Conservation (phyloP, 345 rosid genomes). For the Eutrema japonicum region DNA sequence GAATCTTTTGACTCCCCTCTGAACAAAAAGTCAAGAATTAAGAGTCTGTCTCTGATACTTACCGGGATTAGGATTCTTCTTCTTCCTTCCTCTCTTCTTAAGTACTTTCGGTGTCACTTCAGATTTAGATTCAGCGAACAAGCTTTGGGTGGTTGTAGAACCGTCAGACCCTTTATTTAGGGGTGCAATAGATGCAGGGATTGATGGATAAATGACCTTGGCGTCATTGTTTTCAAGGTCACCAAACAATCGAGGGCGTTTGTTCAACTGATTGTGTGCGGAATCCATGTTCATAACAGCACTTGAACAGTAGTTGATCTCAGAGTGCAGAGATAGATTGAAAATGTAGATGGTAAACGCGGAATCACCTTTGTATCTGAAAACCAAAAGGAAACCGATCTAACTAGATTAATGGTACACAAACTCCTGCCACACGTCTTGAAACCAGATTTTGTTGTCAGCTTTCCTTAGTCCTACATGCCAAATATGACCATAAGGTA, state of each 20-base stretch:
- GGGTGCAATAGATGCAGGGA: conserved; percentile 36
- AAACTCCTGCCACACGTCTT: conserved; percentile 47
- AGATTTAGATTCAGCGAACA: conserved; percentile 49
- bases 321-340: conserved; percentile 52
- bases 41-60: conserved; percentile 39
- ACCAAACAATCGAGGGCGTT: conserved; percentile 64
- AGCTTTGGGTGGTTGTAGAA: conserved; percentile 55
- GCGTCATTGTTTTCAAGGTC: conserved; percentile 61
- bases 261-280: conserved; percentile 49
- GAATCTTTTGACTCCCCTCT: conserved; percentile 2
- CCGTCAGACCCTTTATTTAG: conserved; percentile 46
- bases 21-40: background rate
- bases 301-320: conserved; percentile 55
- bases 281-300: conserved; percentile 38
- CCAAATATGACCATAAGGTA: conserved; percentile 70
- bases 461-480: conserved; percentile 69
- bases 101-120: conserved; percentile 50
- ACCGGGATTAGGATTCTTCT: conserved; percentile 65
- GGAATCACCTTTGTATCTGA: background rate
- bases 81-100: conserved; percentile 74
- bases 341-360: conserved; percentile 52
- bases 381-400: conserved; percentile 4
- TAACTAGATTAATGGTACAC: background rate
- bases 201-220: conserved; percentile 40
- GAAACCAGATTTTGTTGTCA: conserved; percentile 71